Conservation (phyloP, 257 asterid species). For the Jacaranda mimosifolia region DNA sequence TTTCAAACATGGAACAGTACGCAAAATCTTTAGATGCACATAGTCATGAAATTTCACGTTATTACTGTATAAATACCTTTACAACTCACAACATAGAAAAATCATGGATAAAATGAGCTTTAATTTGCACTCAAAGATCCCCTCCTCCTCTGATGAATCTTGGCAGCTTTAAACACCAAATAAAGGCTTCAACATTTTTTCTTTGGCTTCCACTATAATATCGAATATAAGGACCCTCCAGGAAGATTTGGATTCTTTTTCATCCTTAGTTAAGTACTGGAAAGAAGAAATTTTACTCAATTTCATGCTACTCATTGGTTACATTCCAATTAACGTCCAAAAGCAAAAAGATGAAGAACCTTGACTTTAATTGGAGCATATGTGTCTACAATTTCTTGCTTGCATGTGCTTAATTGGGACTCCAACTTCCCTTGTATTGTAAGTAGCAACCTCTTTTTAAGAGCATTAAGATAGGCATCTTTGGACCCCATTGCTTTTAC, state of each 20-base stretch:
- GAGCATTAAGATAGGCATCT: conserved; percentile 42
- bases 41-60: not conserved
- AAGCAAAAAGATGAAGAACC: conserved; percentile 39
- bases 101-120: not conserved
- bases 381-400: conserved; percentile 24
- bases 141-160: conserved; percentile 33
- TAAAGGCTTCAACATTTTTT: conserved; percentile 40
- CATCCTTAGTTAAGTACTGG: conserved; percentile 24
- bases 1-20: conserved; percentile 34
- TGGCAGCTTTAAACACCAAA: conserved; percentile 34
- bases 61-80: conserved; percentile 29
- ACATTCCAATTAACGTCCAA: conserved; percentile 16
- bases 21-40: not conserved
- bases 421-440: not conserved
- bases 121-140: not conserved
- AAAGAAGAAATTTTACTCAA: not conserved
- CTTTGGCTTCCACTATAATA: conserved; percentile 42
- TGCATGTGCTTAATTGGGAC: conserved; percentile 35
- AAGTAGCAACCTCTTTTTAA: not conserved
- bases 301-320: conserved; percentile 28
- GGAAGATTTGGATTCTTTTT: conserved; percentile 37
- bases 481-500: conserved; percentile 37
- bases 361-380: conserved; percentile 48
- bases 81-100: conserved; percentile 38
- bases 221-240: conserved; percentile 53